Base-by-base conservation (phyloP, 2,329 filamentous ascomycete species). In the Pestalotiopsis sp. region DNA sequence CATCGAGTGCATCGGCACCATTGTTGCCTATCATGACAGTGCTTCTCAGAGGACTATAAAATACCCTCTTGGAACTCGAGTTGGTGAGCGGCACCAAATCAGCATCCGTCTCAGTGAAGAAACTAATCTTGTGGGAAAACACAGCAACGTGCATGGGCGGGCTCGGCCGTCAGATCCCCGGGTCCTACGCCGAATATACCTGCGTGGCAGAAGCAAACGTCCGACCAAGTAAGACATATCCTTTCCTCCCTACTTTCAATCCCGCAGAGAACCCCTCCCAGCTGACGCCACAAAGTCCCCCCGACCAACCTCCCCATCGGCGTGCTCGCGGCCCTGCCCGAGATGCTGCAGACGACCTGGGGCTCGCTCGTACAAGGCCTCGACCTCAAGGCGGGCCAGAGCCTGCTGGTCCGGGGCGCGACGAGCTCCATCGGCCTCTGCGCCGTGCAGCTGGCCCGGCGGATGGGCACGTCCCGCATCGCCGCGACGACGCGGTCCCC, bases 301-400 rank as follows among this genome's bases (percentile, higher is more conserved):
- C 59, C 66, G 7, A 72, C 72, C 9, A 72, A 77, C 4, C 72
- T 75, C 11, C 71, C 85, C 4, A 72, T 75, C 0, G 67, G 67
- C 17, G 62, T 69, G 14, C 70, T 87, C 1, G 85, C 83, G 4
- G 83, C 84, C 1, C 75, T 84, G 66, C 84, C 84, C 2, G 84
- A 86, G 74, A 86, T 86, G 84, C 69, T 86, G 69, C 84, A 86
- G 75, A 86, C 84, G 2, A 81, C 84, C 1, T 85, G 81, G 73
- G 84, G 84, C 0, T 78, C 78, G 6, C 69, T 86, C 49, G 79
- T 81, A n/a, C 76, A 74, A 61, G 74, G 77, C 4, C 72, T 86
- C 61, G 73, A 77, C 58, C 65, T 86, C 23, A 67, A 78, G 61
- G 73, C 76, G 12, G 80, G 79, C 0, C 83, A 86, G 12, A 79